Evolutionary conservation across 2,329 filamentous ascomycete genomes (phyloP), one percentile per base, ranked within the genome.

Genomic region (Epichloe festucae): DNA sequence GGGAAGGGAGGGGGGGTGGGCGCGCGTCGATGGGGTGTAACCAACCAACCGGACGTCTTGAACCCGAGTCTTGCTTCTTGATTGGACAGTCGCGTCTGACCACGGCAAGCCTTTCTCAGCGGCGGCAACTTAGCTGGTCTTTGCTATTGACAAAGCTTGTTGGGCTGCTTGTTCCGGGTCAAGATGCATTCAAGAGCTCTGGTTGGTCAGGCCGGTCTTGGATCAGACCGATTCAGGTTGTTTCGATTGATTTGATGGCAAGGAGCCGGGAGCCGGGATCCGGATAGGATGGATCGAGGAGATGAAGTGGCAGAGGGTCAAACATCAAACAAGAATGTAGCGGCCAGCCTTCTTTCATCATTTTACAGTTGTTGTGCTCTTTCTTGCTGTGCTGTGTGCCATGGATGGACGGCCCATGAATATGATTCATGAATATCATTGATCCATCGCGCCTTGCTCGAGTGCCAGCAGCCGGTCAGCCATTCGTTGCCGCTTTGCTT

Each of bases 331-430:
- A 19, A 43, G 10, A 43, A 43, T 7, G 6, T n/a, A 1, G 36
- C 27, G 27, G 27, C 17, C 40, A 42, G 40, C 19, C 51, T 49
- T 52, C 41, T 46, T 48, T 38, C 23, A 46, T 52, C 46, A 8
- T 42, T 46, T 48, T 1, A 27, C 23, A 8, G 5, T 23, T 23
- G 23, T 23, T 23, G 23, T 23, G 23, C 23, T 23, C 5, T 23
- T 23, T 5, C 21, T 5, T 23, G 23, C 6, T 23, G 23, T 23
- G 23, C 5, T 27, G 7, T 8, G 23, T 31, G 27, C 27, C 27
- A 11, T 31, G 8, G 8, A 31, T 31, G 8, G 3, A 31, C 4
- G 27, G 27, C 27, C 27, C 7, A 31, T 31, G 27, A 19, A 19
- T 19, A 19, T 19, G 1, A 19, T 19, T n/a, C n/a, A n/a, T n/a